Evolutionary conservation across 1,284 basidiomycete genomes (phyloP), one percentile per base, ranked within the genome.

Genomic region (Pseudozyma hubeiensis): DNA sequence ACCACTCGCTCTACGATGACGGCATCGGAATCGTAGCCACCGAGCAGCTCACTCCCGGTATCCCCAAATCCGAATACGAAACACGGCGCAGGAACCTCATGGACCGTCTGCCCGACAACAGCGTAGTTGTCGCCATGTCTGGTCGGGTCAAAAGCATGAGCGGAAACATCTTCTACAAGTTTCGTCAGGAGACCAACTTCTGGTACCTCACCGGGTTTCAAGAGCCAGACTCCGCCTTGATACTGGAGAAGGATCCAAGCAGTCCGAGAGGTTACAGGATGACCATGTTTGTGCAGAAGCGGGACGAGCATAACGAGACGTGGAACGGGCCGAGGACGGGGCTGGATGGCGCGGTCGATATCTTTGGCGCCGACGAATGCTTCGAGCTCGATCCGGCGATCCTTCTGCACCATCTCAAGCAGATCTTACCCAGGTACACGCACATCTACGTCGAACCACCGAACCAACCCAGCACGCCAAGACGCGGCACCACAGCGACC

Each of bases 191-290:
- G 13, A 79, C 76, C 57, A 80, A 81, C 64, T 81, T 83, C 46
- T 78, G 76, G 78, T 83, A 82, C 50, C 69, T 83, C 17, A 82
- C 81, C 13, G 96, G 97, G 7, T 97, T 97, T 81, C 90, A 94
- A 67, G 96, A 98, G 84, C 93, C 94, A 0, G 92, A 97, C 67
- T 90, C 94, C 13, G 94, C 93, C 0, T 87, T 97, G 30, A 87
- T 98, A 35, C 58, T 84, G 7, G 77, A 79, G 29, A 72, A 73
- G 48, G 50, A 75, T 24, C 13, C 71, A 9, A 74, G 62, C 8
- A 87, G 88, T 4, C 85, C 90, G 0, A 87, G 89, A 72, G 94
- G 94, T 0, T 97, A 96, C 86, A 88, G 88, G 66, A 95, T 95
- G 91, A 91, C 90, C 0, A 85, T 99, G 49, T 99, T 97, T 83